phyloP scores from a whole-genome alignment of 2,329 filamentous ascomycete species.

The Corynespora cassiicola region DNA sequence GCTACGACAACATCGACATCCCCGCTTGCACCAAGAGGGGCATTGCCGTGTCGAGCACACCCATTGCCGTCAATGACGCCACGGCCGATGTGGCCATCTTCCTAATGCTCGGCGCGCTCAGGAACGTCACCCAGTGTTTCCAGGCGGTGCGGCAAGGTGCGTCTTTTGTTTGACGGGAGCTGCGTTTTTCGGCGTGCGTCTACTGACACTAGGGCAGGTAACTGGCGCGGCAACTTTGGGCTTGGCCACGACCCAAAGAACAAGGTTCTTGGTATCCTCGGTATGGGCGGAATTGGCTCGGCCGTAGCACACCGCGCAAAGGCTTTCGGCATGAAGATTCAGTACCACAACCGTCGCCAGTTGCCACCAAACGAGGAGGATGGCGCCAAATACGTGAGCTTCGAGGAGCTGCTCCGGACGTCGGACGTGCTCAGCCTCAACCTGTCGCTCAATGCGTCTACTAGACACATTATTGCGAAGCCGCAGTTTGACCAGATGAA shows the following conservation, averaged over 20 bases:
- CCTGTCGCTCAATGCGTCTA: constrained; percentile 58
- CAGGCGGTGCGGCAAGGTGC: constrained; percentile 52
- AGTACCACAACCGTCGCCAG: constrained; percentile 63
- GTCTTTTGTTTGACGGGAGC: too few species aligned
- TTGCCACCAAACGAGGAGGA: constrained; percentile 48
- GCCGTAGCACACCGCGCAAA: constrained; percentile 57
- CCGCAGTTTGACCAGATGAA: constrained; percentile 61
- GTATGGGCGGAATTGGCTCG: constrained; percentile 66
- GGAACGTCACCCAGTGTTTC: constrained; percentile 56
- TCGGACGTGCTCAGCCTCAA: constrained; percentile 64
- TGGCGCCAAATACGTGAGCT: constrained; percentile 60
- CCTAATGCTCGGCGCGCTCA: constrained; percentile 59
- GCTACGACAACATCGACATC: constrained; percentile 67
- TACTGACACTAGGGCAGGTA: constrained; percentile 30
- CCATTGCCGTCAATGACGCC: constrained; percentile 58
- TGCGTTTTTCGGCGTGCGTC: background rate
- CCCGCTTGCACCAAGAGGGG: constrained; percentile 56
- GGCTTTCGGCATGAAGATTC: constrained; percentile 64
- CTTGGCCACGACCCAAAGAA: constrained; percentile 62
- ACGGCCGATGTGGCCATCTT: constrained; percentile 59
- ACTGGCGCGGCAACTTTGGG: constrained; percentile 54
- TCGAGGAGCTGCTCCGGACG: constrained; percentile 60
- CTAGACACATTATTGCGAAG: constrained; percentile 60
- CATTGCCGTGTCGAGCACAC: constrained; percentile 55
- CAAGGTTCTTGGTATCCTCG: constrained; percentile 62